A percentile compares a stretch with the other conserved stretches of the same genome.
These are phyloP conservation scores for Xerocomus minutiporus DNA, from an alignment of 1,284 basidiomycete genomes.

Conservation along the genomic window DNA sequence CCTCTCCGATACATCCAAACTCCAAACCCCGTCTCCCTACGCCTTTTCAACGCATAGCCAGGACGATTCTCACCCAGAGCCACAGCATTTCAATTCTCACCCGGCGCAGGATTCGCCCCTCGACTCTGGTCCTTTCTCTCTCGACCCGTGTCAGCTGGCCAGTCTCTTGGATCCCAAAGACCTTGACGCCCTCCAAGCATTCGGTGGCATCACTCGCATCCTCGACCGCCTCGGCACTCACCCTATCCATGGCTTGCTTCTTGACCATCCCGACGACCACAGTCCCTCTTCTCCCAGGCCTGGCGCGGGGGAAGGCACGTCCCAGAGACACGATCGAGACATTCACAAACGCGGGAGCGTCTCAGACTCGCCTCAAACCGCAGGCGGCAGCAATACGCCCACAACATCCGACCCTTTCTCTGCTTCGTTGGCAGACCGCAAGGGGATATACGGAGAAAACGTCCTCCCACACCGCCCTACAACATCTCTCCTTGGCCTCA, in stretches of 20 bases:
- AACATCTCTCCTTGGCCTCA: conserved; percentile 80
- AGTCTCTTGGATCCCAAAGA: conserved; percentile 88
- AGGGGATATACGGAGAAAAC: conserved; percentile 81
- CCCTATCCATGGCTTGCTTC: conserved; percentile 48
- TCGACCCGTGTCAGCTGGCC: conserved; percentile 76
- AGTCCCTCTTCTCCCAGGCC: conserved; percentile 10
- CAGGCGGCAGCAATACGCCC: conserved; percentile 30
- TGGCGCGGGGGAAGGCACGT: conserved; percentile 36
- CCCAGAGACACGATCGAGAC: conserved; percentile 40
- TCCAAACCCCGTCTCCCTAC: conserved; percentile 5
- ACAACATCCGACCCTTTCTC: conserved; percentile 36
- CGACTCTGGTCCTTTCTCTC: conserved; percentile 67
- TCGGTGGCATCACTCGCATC: conserved; percentile 75
- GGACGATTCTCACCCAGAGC: neutral
- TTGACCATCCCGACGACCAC: neutral
- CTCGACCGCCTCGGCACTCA: conserved; percentile 75
- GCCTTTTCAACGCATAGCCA: conserved; percentile 3
- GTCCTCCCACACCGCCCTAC: conserved; percentile 72
- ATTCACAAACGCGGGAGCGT: neutral
- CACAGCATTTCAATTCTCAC: conserved; percentile 27
- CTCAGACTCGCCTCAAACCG: conserved; percentile 37
- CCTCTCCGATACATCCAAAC: conserved; percentile 27
- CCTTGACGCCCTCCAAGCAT: conserved; percentile 57
- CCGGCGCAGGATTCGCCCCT: conserved; percentile 54
- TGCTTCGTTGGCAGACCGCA: conserved; percentile 61